These are phyloP conservation scores for Sporothrix globosa DNA, from an alignment of 2,329 filamentous ascomycete species.

Conservation along the genomic window DNA sequence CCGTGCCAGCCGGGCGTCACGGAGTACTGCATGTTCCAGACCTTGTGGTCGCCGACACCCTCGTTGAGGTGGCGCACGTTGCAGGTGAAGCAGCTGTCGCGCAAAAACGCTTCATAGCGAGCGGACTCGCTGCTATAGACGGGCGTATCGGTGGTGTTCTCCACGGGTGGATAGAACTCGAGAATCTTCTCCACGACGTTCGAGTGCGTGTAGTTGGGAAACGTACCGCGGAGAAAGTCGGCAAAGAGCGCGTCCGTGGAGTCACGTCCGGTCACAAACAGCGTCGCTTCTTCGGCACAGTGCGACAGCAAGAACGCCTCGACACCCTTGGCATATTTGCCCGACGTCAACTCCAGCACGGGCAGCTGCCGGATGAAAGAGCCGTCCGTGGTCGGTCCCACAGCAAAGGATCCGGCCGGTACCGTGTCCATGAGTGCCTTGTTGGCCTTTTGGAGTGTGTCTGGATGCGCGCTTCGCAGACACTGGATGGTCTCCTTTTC, in stretches of 20 bases:
- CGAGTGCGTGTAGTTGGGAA: conserved; percentile 42
- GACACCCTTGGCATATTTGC: conserved; percentile 40
- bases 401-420: conserved; percentile 41
- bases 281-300: conserved; percentile 40
- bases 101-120: conserved; percentile 42
- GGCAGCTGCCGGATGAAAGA: conserved; percentile 43
- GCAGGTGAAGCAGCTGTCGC: conserved; percentile 46
- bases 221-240: conserved; percentile 41
- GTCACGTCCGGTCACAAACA: conserved; percentile 42
- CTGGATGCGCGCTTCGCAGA: conserved; percentile 39
- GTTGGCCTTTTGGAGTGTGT: conserved; percentile 40
- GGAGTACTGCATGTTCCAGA: conserved; percentile 49
- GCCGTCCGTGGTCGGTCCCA: conserved; percentile 44
- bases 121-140: conserved; percentile 39
- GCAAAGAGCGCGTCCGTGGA: conserved; percentile 43
- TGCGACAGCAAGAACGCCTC: conserved; percentile 42
- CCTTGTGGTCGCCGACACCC: conserved; percentile 43
- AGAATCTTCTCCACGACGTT: conserved; percentile 40
- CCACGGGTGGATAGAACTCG: conserved; percentile 41
- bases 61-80: conserved; percentile 46
- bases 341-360: conserved; percentile 40
- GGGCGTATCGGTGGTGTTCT: conserved; percentile 20
- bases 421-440: conserved; percentile 39
- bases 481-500: conserved; percentile 37
- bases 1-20: conserved; percentile 48